Evolutionary conservation across 202 grass and related monocot genomes (phyloP).

Genomic region (Digitaria exilis): DNA sequence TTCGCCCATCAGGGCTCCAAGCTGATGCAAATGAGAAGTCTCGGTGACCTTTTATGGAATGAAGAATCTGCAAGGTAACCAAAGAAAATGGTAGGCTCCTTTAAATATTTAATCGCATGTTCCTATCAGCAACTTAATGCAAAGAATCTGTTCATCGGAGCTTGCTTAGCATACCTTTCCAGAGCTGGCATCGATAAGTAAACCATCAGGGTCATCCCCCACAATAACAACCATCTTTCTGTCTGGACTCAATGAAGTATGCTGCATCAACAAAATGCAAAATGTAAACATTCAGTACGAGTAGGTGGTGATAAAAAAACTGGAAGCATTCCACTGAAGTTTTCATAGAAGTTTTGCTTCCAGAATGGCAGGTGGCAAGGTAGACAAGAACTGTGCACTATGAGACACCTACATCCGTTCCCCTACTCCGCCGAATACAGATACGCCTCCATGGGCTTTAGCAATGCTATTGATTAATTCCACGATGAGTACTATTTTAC

Average conservation of each 20-base stretch:
- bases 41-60: constrained; percentile 64
- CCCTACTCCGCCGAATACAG: too few relatives aligned
- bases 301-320: background rate
- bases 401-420: too few relatives aligned
- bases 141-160: background rate
- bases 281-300: constrained; percentile 23
- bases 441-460: too few relatives aligned
- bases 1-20: constrained; percentile 76
- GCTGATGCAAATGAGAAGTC: constrained; percentile 93
- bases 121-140: background rate
- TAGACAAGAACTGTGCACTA: too few relatives aligned
- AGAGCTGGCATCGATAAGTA: constrained; percentile 82
- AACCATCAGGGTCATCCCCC: constrained; percentile 72
- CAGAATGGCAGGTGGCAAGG: too few relatives aligned
- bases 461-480: too few relatives aligned
- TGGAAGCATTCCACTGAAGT: constrained; percentile 15
- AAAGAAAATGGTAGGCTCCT: constrained; percentile 23
- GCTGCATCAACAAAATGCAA: constrained; percentile 69
- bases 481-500: too few relatives aligned
- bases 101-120: background rate
- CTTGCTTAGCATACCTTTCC: constrained; percentile 70
- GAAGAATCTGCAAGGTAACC: constrained; percentile 50
- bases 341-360: too few relatives aligned
- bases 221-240: constrained; percentile 79
- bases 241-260: constrained; percentile 83